Evolutionary conservation across 805 yeast species (phyloP).

Genomic region (Spencermartinsiella europaea): DNA sequence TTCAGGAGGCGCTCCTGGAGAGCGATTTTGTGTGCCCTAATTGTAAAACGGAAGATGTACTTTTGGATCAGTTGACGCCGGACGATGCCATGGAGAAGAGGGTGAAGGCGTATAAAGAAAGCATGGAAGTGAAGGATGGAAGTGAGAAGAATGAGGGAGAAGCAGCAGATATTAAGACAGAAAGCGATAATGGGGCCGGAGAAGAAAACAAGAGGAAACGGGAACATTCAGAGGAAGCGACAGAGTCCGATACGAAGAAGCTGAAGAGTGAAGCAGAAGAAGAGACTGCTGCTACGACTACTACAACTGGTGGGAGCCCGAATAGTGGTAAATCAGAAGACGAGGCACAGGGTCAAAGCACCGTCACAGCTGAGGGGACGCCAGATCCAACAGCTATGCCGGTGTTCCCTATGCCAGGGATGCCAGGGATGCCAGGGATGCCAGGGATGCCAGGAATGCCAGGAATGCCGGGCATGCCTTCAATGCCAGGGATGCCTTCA

Average conservation of each 20-base stretch:
- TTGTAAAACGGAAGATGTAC: slow-evolving; percentile 68
- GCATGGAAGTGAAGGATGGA: not conserved
- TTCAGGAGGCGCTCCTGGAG: slow-evolving; percentile 65
- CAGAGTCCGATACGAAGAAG: not conserved
- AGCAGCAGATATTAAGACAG: not conserved
- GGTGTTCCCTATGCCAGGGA: slow-evolving; percentile 16
- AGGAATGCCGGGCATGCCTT: slow-evolving; percentile 27
- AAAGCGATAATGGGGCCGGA: not conserved
- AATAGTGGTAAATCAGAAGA: not conserved
- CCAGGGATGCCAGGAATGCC: slow-evolving; percentile 25
- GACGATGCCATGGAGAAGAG: slow-evolving; percentile 56
- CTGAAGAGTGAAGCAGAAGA: not conserved
- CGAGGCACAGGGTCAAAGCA: slow-evolving; percentile 6
- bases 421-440: slow-evolving; percentile 17
- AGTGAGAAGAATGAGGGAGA: not conserved
- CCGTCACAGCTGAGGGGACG: not conserved
- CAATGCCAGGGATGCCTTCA: slow-evolving; percentile 18
- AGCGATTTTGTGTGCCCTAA: slow-evolving; percentile 88
- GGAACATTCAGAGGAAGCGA: slow-evolving; percentile 4
- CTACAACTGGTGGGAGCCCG: not conserved
- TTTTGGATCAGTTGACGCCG: slow-evolving; percentile 62
- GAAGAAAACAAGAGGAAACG: slow-evolving; percentile 7
- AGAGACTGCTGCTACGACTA: not conserved
- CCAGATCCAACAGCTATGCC: slow-evolving; percentile 12
- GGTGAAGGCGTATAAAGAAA: slow-evolving; percentile 40